A percentile compares a stretch with the other conserved stretches of the same genome.
Evolutionary conservation across 345 rosid species (phyloP).

Genomic region (Eucalyptus cloeziana): DNA sequence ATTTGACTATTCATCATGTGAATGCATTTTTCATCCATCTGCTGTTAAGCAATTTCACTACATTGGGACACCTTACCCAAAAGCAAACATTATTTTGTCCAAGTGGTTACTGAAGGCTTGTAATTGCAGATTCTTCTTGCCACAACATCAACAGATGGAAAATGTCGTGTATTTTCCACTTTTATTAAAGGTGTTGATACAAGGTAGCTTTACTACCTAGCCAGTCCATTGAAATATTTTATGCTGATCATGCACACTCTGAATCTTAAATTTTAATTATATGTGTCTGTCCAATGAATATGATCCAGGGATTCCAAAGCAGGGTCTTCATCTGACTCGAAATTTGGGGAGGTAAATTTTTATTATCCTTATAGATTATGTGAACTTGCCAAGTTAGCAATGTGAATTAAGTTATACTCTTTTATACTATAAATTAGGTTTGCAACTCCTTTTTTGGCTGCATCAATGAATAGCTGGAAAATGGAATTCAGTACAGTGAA

Average conservation of each 20-base stretch:
- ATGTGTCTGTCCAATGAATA: background rate
- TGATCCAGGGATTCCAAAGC: conserved; percentile 60
- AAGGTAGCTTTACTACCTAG: conserved; percentile 24
- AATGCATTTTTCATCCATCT: background rate
- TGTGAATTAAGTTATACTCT: background rate
- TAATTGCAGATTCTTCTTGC: conserved; percentile 70
- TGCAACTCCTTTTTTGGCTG: background rate
- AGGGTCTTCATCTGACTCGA: conserved; percentile 57
- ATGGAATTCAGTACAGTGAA: background rate
- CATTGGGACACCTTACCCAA: background rate
- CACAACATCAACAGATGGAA: conserved; percentile 96
- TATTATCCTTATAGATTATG: background rate
- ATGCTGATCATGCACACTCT: background rate
- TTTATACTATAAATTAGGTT: background rate
- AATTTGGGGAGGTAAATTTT: conserved; percentile 84
- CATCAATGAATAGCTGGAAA: background rate
- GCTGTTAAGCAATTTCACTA: background rate
- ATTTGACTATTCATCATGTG: background rate
- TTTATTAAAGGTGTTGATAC: conserved; percentile 97
- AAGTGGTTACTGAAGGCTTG: background rate
- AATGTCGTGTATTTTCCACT: conserved; percentile 91
- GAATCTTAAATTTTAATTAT: background rate
- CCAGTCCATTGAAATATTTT: background rate
- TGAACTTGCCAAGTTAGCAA: background rate
- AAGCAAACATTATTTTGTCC: background rate